Evolutionary conservation across 139 green algal species (phyloP).

Genomic region (Zygnema circumcarinatum): DNA sequence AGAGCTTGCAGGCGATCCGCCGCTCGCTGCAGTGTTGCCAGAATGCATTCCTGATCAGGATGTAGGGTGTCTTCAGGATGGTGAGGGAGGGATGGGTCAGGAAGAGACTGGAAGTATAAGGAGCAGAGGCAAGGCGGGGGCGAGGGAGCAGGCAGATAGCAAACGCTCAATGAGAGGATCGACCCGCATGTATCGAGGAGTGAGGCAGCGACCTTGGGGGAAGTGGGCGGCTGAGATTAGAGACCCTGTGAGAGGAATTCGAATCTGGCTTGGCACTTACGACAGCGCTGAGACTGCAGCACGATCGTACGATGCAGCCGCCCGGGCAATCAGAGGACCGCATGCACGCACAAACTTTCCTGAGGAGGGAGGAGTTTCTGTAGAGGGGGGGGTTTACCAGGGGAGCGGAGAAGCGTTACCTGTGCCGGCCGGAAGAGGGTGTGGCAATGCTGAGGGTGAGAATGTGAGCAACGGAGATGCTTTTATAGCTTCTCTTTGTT

Average conservation of each 20-base stretch:
- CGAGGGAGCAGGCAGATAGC: neutral
- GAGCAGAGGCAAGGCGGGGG: neutral
- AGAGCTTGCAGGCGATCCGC: too few relatives aligned
- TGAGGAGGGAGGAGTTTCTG: neutral
- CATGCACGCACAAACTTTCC: constrained; percentile 90
- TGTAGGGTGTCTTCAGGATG: neutral
- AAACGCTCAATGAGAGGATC: neutral
- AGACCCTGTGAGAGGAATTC: constrained; percentile 85
- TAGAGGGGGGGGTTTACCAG: neutral
- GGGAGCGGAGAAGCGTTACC: neutral
- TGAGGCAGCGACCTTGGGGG: constrained; percentile 95
- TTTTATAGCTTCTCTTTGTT: too few relatives aligned
- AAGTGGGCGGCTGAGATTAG: constrained; percentile 97
- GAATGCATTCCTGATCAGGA: neutral
- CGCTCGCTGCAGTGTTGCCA: too few relatives aligned
- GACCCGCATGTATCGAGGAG: constrained; percentile 80
- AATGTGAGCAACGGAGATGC: too few relatives aligned
- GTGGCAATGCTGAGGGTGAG: too few relatives aligned
- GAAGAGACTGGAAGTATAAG: neutral
- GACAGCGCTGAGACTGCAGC: constrained; percentile 94
- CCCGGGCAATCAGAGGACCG: constrained; percentile 83
- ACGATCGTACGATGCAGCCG: constrained; percentile 91
- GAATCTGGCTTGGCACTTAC: constrained; percentile 94
- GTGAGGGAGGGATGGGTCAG: neutral
- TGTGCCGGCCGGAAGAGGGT: too few relatives aligned